Evolutionary conservation across 805 yeast species (phyloP).

Genomic region (Kregervanrija fluxuum): DNA sequence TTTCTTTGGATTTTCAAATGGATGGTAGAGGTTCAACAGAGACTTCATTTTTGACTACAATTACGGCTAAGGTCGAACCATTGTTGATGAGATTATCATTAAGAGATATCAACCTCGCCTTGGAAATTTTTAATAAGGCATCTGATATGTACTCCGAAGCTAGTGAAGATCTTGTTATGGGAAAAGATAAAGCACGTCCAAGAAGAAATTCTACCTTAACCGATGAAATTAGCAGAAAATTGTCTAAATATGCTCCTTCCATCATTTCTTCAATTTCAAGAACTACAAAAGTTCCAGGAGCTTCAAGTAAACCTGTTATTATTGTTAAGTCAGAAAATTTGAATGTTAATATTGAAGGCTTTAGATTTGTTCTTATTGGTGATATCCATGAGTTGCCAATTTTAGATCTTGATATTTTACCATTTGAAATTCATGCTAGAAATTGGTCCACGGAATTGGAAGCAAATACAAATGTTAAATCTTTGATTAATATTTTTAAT

Average conservation of each 20-base stretch:
- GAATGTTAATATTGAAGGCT: slow-evolving; percentile 60
- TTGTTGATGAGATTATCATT: slow-evolving; percentile 74
- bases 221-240: slow-evolving; percentile 52
- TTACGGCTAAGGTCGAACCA: slow-evolving; percentile 73
- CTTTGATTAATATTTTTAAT: slow-evolving; percentile 71
- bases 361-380: slow-evolving; percentile 78
- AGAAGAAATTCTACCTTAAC: slow-evolving; percentile 34
- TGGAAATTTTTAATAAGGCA: slow-evolving; percentile 66
- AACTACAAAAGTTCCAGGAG: slow-evolving; percentile 11
- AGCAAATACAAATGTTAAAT: slow-evolving; percentile 57
- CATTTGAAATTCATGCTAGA: slow-evolving; percentile 59
- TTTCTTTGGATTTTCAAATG: slow-evolving; percentile 66
- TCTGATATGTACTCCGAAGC: slow-evolving; percentile 39
- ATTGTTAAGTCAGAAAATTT: slow-evolving; percentile 64
- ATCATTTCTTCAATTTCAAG: slow-evolving; percentile 45
- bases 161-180: slow-evolving; percentile 9
- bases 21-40: slow-evolving; percentile 64
- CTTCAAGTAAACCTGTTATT: slow-evolving; percentile 26
- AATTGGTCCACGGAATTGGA: slow-evolving; percentile 86
- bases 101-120: slow-evolving; percentile 78
- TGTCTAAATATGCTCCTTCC: slow-evolving; percentile 66
- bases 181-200: slow-evolving; percentile 11
- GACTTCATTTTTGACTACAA: slow-evolving; percentile 49
- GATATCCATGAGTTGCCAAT: slow-evolving; percentile 89
- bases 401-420: slow-evolving; percentile 63